Base-by-base conservation (phyloP, 345 rosid species). In the Tarenaya hassleriana region DNA sequence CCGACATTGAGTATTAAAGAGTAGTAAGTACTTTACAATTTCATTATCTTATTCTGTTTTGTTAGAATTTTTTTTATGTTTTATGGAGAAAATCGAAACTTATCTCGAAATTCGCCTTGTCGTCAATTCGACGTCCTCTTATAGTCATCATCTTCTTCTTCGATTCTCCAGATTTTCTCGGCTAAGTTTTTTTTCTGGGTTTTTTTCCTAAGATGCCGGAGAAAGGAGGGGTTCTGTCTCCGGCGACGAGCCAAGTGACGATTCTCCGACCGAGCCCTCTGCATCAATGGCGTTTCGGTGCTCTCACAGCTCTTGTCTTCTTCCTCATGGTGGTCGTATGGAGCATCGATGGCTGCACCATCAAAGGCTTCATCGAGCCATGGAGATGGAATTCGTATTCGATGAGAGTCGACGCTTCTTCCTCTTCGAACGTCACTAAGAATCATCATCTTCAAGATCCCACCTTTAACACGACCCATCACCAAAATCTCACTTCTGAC, bases 231-330 rank as follows among this genome's bases (percentile, higher is more conserved):
- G 46, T 16, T 58, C 52, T 56, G 14, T 35, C 75, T 35, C 67
- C 65, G 40, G 50, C 62, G 16, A 31, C 69, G 2, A 62, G 32
- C 11, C 73, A 71, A 15, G 56, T 75, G 62, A 27, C 64, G 73
- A 29, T 64, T 34, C 27, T 66, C 50, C 64, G 72, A 7, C 69
- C 83, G 10, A 71, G 62, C 7, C 80, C 64, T 18, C 13, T 78
- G 27, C 73, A 71, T 64, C 89, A 79, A 67, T 81, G 90, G 88
- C 75, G 96, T 34, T 73, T 92, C 47, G 78, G 84, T 48, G 66
- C 79, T 12, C 69, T 88, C 4, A 73, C 82, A 7, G 75, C 82
- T 57, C 62, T 92, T 2, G 83, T 79, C 29, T 78, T 81, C 41
- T 56, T 76, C 33, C 76, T 71, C 9, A 64, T 81, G 90, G 61